These are phyloP conservation scores for Ceratocystiopsis sp. DNA, from an alignment of 2,329 filamentous ascomycete species.

Conservation along the genomic window DNA sequence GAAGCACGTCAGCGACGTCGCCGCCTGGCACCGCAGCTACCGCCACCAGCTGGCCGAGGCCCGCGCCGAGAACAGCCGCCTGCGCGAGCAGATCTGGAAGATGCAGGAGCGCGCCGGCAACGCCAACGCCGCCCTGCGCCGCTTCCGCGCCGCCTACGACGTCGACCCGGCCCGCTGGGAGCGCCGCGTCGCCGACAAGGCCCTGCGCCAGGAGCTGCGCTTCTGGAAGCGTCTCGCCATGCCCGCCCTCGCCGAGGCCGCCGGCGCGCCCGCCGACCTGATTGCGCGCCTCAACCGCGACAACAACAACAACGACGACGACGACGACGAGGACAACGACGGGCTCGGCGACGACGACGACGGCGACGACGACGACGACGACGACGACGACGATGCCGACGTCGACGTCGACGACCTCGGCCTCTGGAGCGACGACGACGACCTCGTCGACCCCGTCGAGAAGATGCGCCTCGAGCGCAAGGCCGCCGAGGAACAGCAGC, in stretches of 20 bases:
- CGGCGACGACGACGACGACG: slow-evolving; percentile 29
- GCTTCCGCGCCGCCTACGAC: slow-evolving; percentile 38
- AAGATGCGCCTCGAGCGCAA: slow-evolving; percentile 36
- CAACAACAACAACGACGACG: no score
- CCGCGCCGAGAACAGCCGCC: slow-evolving; percentile 43
- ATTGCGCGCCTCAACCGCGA: no score
- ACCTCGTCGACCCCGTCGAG: slow-evolving; percentile 42
- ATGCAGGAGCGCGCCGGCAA: slow-evolving; percentile 43
- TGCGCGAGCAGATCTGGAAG: slow-evolving; percentile 50
- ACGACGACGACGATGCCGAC: slow-evolving; percentile 51
- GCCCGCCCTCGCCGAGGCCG: slow-evolving; percentile 34
- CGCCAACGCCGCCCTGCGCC: slow-evolving; percentile 39
- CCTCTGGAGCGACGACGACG: slow-evolving; percentile 49
- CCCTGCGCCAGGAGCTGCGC: slow-evolving; percentile 38
- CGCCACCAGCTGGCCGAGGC: slow-evolving; percentile 47
- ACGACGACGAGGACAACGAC: no score
- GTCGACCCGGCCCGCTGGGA: slow-evolving; percentile 38
- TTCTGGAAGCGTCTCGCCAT: slow-evolving; percentile 52
- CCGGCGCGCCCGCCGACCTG: no score
- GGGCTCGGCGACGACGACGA: slow-evolving; percentile 43
- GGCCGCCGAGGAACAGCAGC: slow-evolving; percentile 17
- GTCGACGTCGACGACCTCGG: slow-evolving; percentile 29
- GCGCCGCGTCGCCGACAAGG: slow-evolving; percentile 32
- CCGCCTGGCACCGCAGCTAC: slow-evolving; percentile 49
- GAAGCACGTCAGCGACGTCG: slow-evolving; percentile 42